Percentiles rank a stretch among this genome's conserved stretches.
Evolutionary conservation across 2,329 filamentous ascomycete genomes (phyloP).

Genomic region (Cladosporium austrohemisphaericum): DNA sequence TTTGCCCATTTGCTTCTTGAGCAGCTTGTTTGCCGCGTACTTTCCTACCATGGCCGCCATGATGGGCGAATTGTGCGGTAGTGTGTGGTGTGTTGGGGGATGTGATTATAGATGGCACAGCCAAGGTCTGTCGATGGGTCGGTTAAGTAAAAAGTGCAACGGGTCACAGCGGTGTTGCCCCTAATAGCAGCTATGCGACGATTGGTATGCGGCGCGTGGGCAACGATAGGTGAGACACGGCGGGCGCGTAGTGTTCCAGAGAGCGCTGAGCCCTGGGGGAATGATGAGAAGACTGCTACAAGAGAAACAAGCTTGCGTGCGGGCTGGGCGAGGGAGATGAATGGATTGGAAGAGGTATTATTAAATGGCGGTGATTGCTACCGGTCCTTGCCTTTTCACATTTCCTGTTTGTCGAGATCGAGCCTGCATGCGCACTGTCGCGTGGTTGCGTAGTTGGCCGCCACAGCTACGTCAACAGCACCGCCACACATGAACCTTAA

Average conservation of each 20-base stretch:
- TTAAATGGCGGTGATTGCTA: conserved; percentile 4
- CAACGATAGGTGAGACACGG: conserved; percentile 4
- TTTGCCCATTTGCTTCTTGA: conserved; percentile 46
- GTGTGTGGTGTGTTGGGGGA: background rate
- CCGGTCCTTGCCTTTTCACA: background rate
- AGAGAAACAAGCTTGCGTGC: background rate
- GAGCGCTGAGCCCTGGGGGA: background rate
- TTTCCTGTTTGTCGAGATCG: background rate
- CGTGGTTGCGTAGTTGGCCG: too few relatives aligned
- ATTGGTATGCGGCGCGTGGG: conserved; percentile 13
- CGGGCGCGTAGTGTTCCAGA: conserved; percentile 13
- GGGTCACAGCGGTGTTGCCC: conserved; percentile 11
- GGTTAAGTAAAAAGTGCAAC: background rate
- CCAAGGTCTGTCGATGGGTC: background rate
- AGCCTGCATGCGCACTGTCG: too few relatives aligned
- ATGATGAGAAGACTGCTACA: background rate
- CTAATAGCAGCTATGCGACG: conserved; percentile 10
- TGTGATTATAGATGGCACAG: background rate
- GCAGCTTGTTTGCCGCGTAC: conserved; percentile 49
- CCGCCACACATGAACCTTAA: background rate
- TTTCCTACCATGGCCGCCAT: conserved; percentile 48
- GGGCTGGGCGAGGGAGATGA: background rate
- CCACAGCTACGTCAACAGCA: too few relatives aligned
- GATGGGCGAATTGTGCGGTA: conserved; percentile 17
- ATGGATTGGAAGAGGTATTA: background rate